Evolutionary conservation across 202 grass and related monocot genomes (phyloP).

Genomic region (Eragrostis tef): DNA sequence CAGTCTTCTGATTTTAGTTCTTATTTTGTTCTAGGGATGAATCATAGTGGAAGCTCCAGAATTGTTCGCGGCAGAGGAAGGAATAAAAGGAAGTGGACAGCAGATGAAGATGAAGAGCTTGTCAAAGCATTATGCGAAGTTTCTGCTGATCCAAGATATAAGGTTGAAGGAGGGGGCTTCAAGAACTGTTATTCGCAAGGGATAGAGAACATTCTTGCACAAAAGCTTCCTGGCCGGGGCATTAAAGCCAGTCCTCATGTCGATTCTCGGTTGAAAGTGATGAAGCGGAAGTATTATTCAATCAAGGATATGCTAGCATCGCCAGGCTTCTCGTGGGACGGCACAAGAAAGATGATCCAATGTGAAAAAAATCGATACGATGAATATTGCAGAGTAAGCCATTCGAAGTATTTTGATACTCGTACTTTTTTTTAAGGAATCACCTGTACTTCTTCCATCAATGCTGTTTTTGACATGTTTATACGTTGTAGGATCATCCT

Average conservation of each 20-base stretch:
- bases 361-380: constrained; percentile 51
- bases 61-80: constrained; percentile 48
- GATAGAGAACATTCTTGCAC: constrained; percentile 50
- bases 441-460: neutral
- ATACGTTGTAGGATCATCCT: constrained; percentile 53
- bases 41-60: constrained; percentile 3
- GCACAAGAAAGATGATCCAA: constrained; percentile 28
- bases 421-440: neutral
- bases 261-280: constrained; percentile 51
- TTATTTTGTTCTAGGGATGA: constrained; percentile 35
- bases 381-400: constrained; percentile 44
- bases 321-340: constrained; percentile 48
- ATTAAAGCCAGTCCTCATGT: constrained; percentile 54
- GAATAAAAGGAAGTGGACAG: constrained; percentile 58
- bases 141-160: constrained; percentile 50
- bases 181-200: constrained; percentile 59
- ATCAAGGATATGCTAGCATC: constrained; percentile 53
- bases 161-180: constrained; percentile 56
- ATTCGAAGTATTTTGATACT: neutral
- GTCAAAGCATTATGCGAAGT: constrained; percentile 52
- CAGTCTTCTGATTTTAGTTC: neutral
- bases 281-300: constrained; percentile 53
- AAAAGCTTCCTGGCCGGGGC: constrained; percentile 46
- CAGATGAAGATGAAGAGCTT: constrained; percentile 52
- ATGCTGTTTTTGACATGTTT: constrained; percentile 27